phyloP scores from a whole-genome alignment of 1,139 yeast species.

The Scheffersomyces illinoinensis region DNA sequence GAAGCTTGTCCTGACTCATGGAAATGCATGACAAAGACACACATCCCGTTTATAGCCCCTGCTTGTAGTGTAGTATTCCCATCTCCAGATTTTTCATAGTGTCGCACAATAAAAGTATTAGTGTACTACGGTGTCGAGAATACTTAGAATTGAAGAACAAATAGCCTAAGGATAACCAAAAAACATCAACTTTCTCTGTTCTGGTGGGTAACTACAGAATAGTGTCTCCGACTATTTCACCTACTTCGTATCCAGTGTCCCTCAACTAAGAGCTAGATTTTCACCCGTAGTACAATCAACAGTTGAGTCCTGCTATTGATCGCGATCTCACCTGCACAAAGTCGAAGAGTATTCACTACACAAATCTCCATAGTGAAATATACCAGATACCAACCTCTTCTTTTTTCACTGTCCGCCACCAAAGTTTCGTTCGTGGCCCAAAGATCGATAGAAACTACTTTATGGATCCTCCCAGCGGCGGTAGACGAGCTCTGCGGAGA shows the following conservation, averaged over 20 bases:
- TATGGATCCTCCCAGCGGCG: not conserved
- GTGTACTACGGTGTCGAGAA: too few species aligned
- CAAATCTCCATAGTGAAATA: not conserved
- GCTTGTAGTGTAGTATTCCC: too few species aligned
- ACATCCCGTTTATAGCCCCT: too few species aligned
- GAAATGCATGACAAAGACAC: not conserved
- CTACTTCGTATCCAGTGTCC: not conserved
- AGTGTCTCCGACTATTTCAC: not conserved
- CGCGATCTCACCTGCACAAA: not conserved
- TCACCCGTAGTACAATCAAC: not conserved
- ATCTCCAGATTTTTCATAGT: too few species aligned
- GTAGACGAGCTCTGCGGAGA: not conserved
- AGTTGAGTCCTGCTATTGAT: not conserved
- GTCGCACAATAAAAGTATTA: not conserved
- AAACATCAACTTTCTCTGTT: too few species aligned
- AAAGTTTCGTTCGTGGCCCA: not conserved
- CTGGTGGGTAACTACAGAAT: too few species aligned
- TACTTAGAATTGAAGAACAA: not conserved
- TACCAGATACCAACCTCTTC: not conserved
- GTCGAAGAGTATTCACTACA: not conserved
- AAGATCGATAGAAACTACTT: not conserved
- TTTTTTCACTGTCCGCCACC: not conserved
- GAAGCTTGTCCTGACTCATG: not conserved
- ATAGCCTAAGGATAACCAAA: too few species aligned
- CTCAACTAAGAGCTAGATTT: not conserved